Evolutionary conservation across 2,329 filamentous ascomycete genomes (phyloP).

Genomic region (Ophiostoma ulmi): DNA sequence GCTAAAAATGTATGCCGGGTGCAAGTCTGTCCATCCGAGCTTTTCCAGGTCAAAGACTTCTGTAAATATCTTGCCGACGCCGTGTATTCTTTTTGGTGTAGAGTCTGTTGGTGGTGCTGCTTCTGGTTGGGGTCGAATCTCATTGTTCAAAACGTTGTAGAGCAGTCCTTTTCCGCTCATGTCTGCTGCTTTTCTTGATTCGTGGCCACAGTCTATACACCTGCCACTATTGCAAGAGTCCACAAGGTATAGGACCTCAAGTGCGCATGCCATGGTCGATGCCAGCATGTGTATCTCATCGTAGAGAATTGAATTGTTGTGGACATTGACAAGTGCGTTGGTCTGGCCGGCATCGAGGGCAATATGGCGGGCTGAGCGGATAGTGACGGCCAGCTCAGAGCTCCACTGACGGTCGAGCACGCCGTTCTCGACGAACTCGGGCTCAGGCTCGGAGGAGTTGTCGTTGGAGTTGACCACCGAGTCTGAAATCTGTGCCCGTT

Average conservation of each 20-base stretch:
- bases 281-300: slow-evolving; percentile 33
- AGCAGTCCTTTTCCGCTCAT: not conserved
- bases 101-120: not conserved
- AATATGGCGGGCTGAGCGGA: slow-evolving; percentile 30
- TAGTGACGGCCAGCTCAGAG: slow-evolving; percentile 30
- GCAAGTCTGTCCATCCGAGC: slow-evolving; percentile 33
- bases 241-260: slow-evolving; percentile 34
- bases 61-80: slow-evolving; percentile 32
- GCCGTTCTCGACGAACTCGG: not conserved
- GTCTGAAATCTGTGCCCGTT: not conserved
- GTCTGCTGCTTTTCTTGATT: not conserved
- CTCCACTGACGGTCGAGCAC: slow-evolving; percentile 34
- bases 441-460: slow-evolving; percentile 7
- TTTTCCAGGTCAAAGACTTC: slow-evolving; percentile 34
- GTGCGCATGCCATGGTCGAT: slow-evolving; percentile 29
- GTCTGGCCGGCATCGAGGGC: slow-evolving; percentile 33
- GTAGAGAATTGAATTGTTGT: slow-evolving; percentile 25
- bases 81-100: slow-evolving; percentile 16
- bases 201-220: slow-evolving; percentile 8
- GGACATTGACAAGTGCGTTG: slow-evolving; percentile 14
- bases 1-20: slow-evolving; percentile 34
- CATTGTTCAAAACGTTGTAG: not conserved
- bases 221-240: slow-evolving; percentile 29
- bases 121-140: not conserved
- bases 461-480: not conserved